phyloP scores from a whole-genome alignment of 208 protist species.

The Crithidia fasciculata region DNA sequence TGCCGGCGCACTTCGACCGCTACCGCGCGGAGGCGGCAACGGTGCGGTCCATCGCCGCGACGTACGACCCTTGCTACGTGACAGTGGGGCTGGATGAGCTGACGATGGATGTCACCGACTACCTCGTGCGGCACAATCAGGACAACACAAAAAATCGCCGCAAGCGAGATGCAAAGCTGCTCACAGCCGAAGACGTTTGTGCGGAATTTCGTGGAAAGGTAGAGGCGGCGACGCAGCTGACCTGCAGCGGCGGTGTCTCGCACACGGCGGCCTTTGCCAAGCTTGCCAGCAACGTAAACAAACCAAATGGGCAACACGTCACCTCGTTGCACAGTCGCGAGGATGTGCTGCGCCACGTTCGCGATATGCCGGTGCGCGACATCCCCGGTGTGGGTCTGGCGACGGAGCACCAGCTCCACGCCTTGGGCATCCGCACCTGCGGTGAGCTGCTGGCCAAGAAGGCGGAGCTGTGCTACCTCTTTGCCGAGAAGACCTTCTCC shows the following conservation, averaged over 20 bases:
- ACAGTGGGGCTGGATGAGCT: slow-evolving; percentile 73
- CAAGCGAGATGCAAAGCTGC: not conserved
- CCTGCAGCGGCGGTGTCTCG: slow-evolving; percentile 74
- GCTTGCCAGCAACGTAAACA: slow-evolving; percentile 85
- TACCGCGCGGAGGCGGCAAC: slow-evolving; percentile 55
- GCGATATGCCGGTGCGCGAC: slow-evolving; percentile 48
- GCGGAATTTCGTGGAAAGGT: slow-evolving; percentile 58
- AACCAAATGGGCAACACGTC: slow-evolving; percentile 91
- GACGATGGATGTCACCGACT: slow-evolving; percentile 72
- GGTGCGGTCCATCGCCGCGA: slow-evolving; percentile 61
- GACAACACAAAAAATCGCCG: not conserved
- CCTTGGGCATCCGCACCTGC: slow-evolving; percentile 60
- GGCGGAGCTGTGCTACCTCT: slow-evolving; percentile 56
- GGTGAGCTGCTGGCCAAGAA: slow-evolving; percentile 40
- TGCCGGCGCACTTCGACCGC: slow-evolving; percentile 61
- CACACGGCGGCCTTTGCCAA: slow-evolving; percentile 83
- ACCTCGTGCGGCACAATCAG: slow-evolving; percentile 23
- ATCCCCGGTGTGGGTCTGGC: slow-evolving; percentile 65
- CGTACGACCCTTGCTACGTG: slow-evolving; percentile 77
- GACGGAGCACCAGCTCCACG: slow-evolving; percentile 45
- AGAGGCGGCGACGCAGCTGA: slow-evolving; percentile 55
- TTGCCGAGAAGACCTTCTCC: slow-evolving; percentile 55
- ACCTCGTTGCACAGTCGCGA: slow-evolving; percentile 44
- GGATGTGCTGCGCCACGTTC: slow-evolving; percentile 56
- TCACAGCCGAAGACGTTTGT: slow-evolving; percentile 47